Conservation (phyloP, 106 monocot genomes). For the Iris macrosiphon region DNA sequence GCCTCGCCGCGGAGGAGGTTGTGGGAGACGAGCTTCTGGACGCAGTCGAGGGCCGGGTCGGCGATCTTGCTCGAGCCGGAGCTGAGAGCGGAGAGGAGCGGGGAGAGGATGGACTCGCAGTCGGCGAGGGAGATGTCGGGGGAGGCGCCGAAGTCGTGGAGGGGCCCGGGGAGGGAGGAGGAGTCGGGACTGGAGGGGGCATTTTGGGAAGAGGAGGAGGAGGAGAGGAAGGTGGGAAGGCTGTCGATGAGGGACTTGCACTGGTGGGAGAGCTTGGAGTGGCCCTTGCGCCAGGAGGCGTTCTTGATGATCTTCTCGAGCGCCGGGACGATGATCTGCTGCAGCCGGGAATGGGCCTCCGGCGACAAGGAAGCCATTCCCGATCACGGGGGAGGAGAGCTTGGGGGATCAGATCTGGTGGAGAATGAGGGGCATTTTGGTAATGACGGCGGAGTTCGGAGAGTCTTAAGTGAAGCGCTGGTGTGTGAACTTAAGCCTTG, state of each 20-base stretch:
- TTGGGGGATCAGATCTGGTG: constrained; percentile 15
- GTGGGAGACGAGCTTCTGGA: constrained; percentile 67
- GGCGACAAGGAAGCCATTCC: constrained; percentile 22
- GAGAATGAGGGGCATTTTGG: too few species aligned
- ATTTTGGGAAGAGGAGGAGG: constrained; percentile 1
- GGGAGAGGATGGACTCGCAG: constrained; percentile 55
- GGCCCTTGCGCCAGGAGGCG: constrained; percentile 86
- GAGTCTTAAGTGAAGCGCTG: too few species aligned
- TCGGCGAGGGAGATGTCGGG: constrained; percentile 58
- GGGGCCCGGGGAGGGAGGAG: constrained; percentile 43
- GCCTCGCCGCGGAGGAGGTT: constrained; percentile 79
- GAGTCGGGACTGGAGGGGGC: constrained; percentile 35
- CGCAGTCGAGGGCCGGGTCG: constrained; percentile 70
- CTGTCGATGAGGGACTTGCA: constrained; percentile 76
- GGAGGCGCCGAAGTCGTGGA: constrained; percentile 22
- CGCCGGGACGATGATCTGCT: constrained; percentile 43
- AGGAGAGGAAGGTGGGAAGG: constrained; percentile 28
- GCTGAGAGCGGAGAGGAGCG: constrained; percentile 47
- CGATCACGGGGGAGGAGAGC: too few species aligned
- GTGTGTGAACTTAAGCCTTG: too few species aligned
- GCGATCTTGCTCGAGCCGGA: constrained; percentile 60
- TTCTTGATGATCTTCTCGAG: constrained; percentile 82
- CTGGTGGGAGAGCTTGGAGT: constrained; percentile 83
- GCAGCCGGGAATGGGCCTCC: constrained; percentile 43
- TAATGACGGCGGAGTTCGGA: too few species aligned